Evolutionary conservation across 352 stramenopile species (phyloP), one percentile per base, ranked within the genome.

Genomic region (Pythium myriotylum): DNA sequence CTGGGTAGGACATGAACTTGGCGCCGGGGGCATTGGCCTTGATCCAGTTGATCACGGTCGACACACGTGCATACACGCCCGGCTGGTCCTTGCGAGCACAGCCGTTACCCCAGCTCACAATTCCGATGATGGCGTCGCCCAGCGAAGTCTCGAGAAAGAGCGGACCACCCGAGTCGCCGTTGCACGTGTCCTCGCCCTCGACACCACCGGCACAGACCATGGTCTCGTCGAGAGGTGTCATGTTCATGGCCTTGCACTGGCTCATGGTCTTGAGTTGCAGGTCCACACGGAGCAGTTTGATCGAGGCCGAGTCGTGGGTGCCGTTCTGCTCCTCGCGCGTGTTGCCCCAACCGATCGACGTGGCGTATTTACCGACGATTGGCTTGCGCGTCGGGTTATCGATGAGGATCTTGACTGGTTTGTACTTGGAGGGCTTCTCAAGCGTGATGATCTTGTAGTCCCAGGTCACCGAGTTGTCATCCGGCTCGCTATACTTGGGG

Each of bases 51-150:
- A 69, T 65, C 17, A 51, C 73, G 46, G 71, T 62, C 14, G 77
- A 76, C 33, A 86, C 51, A 22, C 74, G 73, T 6, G 72, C 72
- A 56, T 84, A 84, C 2, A 88, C 73, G 27, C 70, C 77, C 0
- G 79, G 79, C 19, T 84, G 63, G 23, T 75, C 79, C 26, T 63
- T 71, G 13, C 68, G 52, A 1, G 74, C 79, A 43, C 79, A 89
- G 10, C 69, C 74, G 20, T 79, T 62, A 9, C 75, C 77, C 79
- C 76, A 88, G 52, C 76, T 86, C n/a, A 83, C 79, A 12, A 88
- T 67, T 1, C 74, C 79, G 22, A 88, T 54, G 16, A 81, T 53
- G 1, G 75, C 48, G 20, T 84, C 79, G 51, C 39, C 54, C 12
- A 2, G 17, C 23, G 40, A 8, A 5, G 59, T 50, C 40, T 81